phyloP scores from a whole-genome alignment of 768 basidiomycete genomes.

The Suillus subalutaceus region DNA sequence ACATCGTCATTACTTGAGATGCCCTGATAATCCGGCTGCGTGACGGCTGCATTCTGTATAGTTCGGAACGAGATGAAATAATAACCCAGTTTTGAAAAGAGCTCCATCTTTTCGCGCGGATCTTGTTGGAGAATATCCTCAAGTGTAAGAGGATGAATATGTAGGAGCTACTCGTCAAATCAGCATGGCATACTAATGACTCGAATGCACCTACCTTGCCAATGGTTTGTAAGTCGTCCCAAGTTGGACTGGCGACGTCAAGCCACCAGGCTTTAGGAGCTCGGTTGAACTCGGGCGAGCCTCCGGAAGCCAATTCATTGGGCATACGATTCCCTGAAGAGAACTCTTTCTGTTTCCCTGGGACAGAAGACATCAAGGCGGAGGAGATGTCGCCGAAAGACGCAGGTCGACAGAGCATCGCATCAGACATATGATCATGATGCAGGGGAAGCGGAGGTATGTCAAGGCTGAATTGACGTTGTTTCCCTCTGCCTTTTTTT shows the following conservation, averaged over 20 bases:
- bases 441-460: conserved; percentile 19
- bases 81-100: conserved; percentile 87
- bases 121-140: conserved; percentile 94
- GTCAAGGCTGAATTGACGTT: conserved; percentile 3
- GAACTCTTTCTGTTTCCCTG: conserved; percentile 50
- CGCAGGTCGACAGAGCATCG: conserved; percentile 29
- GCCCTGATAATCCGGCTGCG: conserved; percentile 41
- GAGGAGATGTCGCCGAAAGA: conserved; percentile 32
- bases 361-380: conserved; percentile 34
- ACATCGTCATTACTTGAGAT: conserved; percentile 21
- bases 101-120: conserved; percentile 88
- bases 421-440: conserved; percentile 41
- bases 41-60: conserved; percentile 59
- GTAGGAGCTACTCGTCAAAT: conserved; percentile 57
- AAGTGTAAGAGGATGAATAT: conserved; percentile 88
- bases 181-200: conserved; percentile 2
- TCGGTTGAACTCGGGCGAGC: conserved; percentile 13
- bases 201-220: conserved; percentile 63
- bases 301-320: conserved; percentile 4
- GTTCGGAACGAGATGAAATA: conserved; percentile 90
- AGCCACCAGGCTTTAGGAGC: conserved; percentile 81
- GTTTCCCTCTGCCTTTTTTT: conserved; percentile 24
- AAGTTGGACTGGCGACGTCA: conserved; percentile 84
- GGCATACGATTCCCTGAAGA: conserved; percentile 2
- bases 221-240: conserved; percentile 84